Evolutionary conservation across 2,329 filamentous ascomycete species (phyloP).

Genomic region (Chaetomiaceae sp.): DNA sequence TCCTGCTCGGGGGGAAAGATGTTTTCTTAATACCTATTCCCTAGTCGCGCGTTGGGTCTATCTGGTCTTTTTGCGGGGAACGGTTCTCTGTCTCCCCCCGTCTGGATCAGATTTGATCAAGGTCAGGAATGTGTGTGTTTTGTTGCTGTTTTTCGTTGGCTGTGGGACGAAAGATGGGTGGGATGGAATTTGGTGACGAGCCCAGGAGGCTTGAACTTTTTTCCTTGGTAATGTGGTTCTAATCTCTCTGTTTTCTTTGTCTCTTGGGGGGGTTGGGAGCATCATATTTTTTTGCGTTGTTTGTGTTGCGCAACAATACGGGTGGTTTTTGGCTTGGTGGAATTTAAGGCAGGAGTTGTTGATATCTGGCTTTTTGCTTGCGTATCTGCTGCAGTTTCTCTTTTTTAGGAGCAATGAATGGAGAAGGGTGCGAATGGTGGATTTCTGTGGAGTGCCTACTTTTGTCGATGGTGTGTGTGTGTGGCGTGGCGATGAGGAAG

Average conservation of each 20-base stretch:
- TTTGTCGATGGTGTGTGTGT: no score
- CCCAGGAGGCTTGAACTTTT: slow-evolving; percentile 27
- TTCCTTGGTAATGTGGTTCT: slow-evolving; percentile 26
- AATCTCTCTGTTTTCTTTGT: slow-evolving; percentile 14
- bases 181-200: slow-evolving; percentile 20
- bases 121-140: no score
- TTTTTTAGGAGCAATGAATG: slow-evolving; percentile 7
- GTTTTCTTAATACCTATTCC: slow-evolving; percentile 26
- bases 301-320: slow-evolving; percentile 11
- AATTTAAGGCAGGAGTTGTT: no score
- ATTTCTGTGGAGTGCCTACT: no score
- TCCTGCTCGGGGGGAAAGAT: background rate
- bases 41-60: slow-evolving; percentile 5
- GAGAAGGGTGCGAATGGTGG: background rate
- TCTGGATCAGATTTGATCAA: no score
- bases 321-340: slow-evolving; percentile 14
- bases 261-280: slow-evolving; percentile 8
- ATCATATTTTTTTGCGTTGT: slow-evolving; percentile 11
- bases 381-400: background rate
- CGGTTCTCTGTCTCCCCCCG: background rate
- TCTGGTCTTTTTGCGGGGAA: no score
- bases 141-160: slow-evolving; percentile 7
- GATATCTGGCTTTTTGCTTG: no score
- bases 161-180: slow-evolving; percentile 24
- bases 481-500: no score